These are phyloP conservation scores for Alnus rubra DNA, from an alignment of 306 rosid genomes.

Conservation along the genomic window DNA sequence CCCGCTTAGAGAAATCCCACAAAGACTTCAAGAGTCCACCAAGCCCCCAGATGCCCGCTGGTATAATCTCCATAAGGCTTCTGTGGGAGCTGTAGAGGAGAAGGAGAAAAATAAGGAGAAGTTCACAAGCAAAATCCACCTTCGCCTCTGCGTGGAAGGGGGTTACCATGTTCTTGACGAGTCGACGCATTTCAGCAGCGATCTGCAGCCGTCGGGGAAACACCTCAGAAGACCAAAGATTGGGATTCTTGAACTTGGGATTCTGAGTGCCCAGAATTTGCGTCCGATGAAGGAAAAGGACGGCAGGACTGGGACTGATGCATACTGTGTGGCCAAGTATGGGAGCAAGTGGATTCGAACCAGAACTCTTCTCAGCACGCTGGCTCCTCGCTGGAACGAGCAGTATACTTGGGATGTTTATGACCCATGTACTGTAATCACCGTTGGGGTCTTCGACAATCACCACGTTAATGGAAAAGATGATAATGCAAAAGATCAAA, in stretches of 20 bases:
- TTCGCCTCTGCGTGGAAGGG: slow-evolving; percentile 57
- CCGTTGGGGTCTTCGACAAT: slow-evolving; percentile 82
- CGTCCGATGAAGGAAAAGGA: slow-evolving; percentile 80
- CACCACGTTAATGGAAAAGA: slow-evolving; percentile 62
- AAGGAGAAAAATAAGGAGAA: slow-evolving; percentile 75
- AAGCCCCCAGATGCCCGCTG: slow-evolving; percentile 74
- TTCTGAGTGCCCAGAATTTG: slow-evolving; percentile 76
- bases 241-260: slow-evolving; percentile 90
- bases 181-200: slow-evolving; percentile 89
- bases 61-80: slow-evolving; percentile 65
- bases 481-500: slow-evolving; percentile 56
- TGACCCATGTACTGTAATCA: slow-evolving; percentile 89
- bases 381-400: slow-evolving; percentile 90
- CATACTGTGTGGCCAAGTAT: slow-evolving; percentile 92
- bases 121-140: slow-evolving; percentile 89
- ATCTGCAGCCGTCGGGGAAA: slow-evolving; percentile 85
- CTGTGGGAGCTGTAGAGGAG: slow-evolving; percentile 43
- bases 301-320: slow-evolving; percentile 63
- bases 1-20: slow-evolving; percentile 49
- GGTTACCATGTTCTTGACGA: slow-evolving; percentile 98
- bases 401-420: slow-evolving; percentile 94
- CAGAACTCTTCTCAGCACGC: slow-evolving; percentile 73
- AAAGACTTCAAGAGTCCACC: slow-evolving; percentile 40
- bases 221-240: slow-evolving; percentile 59
- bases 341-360: slow-evolving; percentile 96